Base-by-base conservation (phyloP, 2,329 filamentous ascomycete species). In the Cladophialophora bantiana region DNA sequence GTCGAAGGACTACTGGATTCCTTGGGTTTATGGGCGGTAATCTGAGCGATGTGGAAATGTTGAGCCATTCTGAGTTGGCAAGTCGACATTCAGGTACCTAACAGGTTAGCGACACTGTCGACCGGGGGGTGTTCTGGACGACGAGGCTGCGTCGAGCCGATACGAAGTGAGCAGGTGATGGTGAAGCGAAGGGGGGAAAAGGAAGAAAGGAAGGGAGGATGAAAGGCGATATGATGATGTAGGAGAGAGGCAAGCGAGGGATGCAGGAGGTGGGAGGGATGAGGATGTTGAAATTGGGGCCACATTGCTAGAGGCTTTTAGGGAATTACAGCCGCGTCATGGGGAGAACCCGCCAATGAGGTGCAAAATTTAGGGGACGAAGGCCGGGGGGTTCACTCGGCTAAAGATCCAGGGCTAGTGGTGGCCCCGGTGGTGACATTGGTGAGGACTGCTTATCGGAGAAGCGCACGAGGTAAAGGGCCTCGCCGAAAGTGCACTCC, bases 21-120 rank as follows among this genome's bases (percentile, higher is more conserved):
- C 70, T 75, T 69, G 67, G 73, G 69, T 73, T 70, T 71, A 69
- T 70, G 65, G 68, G 68, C 50, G 48, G 65, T 62, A 61, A 68
- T 62, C 40, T 70, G 68, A 42, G 67, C 60, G 59, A 74, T 52
- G 36, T 74, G 74, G 62, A 74, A 75, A 56, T 70, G 70, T 68
- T 74, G 74, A 62, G 74, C 65, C 74, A 75, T 75, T 72, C 68
- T 75, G 70, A 73, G 70, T 65, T 75, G 74, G 65, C 73, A 75
- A 64, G 74, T 75, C 54, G 74, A 75, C 74, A 74, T 75, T 50
- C 64, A 65, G 63, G 53, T 61, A 59, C 65, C 69, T 71, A 71
- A 56, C 40, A 64, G 32, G 52, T 59, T 32, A 26, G 62, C 40
- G 60, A 35, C 20, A 50, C 55, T 65, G 35, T 20, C 31, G 52